Evolutionary conservation across 768 basidiomycete species (phyloP).

Genomic region (Tricholoma sp.): DNA sequence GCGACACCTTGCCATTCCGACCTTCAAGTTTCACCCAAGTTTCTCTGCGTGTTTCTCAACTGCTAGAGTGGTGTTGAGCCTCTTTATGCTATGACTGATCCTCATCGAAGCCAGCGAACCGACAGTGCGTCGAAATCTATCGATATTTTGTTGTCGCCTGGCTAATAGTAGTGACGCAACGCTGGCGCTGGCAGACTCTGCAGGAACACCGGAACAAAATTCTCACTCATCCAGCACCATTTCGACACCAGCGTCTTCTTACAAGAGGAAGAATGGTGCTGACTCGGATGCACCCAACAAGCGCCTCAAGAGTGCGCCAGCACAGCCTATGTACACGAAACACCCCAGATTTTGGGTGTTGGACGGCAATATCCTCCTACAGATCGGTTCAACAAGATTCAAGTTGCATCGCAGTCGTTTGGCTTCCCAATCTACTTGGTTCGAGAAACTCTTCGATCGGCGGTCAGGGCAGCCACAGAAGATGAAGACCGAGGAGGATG

Average conservation of each 20-base stretch:
- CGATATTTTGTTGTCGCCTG: no score
- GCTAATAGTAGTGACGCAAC: no score
- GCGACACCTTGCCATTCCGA: no score
- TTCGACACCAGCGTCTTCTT: background rate
- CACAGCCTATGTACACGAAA: constrained; percentile 11
- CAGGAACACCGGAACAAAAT: background rate
- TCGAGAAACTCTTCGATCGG: constrained; percentile 17
- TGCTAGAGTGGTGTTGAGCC: no score
- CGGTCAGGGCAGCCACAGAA: background rate
- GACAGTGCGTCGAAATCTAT: no score
- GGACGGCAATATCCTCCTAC: constrained; percentile 22
- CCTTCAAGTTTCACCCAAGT: no score
- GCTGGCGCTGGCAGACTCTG: background rate
- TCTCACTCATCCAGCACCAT: background rate
- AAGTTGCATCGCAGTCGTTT: constrained; percentile 22
- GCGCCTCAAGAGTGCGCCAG: background rate
- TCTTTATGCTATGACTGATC: no score
- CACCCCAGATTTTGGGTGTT: constrained; percentile 18
- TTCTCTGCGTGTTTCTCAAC: no score
- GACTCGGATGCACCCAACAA: background rate
- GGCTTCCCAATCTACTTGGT: constrained; percentile 18
- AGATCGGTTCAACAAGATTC: constrained; percentile 15
- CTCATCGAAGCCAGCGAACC: background rate
- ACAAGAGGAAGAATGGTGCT: background rate
- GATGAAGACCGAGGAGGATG: background rate